Percentiles rank a stretch among this genome's conserved stretches.
phyloP scores from a whole-genome alignment of 306 rosid species.

The Prunus fruticosa region DNA sequence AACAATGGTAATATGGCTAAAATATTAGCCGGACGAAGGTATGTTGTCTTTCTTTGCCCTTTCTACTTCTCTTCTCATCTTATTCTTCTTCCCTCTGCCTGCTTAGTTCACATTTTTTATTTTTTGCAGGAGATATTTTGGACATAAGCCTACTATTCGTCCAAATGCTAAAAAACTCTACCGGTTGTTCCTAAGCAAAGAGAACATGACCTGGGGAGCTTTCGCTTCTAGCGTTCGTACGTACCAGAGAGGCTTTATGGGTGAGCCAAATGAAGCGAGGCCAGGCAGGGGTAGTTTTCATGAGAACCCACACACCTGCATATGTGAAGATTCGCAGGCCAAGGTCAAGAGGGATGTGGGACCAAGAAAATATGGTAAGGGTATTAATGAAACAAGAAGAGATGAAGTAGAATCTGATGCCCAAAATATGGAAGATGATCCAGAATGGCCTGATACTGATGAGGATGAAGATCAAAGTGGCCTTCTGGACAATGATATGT shows the following conservation, averaged over 20 bases:
- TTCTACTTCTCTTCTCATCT: slow-evolving; percentile 1
- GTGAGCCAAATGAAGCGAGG: slow-evolving; percentile 88
- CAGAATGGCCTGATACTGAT: slow-evolving; percentile 61
- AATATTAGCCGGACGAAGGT: slow-evolving; percentile 97
- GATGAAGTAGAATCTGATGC: slow-evolving; percentile 35
- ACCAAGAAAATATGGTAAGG: slow-evolving; percentile 58
- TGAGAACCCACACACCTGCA: slow-evolving; percentile 89
- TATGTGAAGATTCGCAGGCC: slow-evolving; percentile 75
- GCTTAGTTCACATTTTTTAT: slow-evolving; percentile 23
- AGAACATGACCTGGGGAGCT: slow-evolving; percentile 83
- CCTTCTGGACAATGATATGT: slow-evolving; percentile 44
- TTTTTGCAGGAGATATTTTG: slow-evolving; percentile 81
- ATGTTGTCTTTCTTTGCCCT: slow-evolving; percentile 16
- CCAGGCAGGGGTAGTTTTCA: slow-evolving; percentile 97
- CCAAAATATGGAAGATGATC: slow-evolving; percentile 49
- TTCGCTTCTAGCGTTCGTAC: slow-evolving; percentile 75
- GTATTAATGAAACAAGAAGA: slow-evolving; percentile 33
- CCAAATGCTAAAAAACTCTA: slow-evolving; percentile 94
- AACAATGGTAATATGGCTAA: slow-evolving; percentile 99
- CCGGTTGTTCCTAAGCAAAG: slow-evolving; percentile 63
- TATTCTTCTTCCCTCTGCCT: slow-evolving; percentile 6
- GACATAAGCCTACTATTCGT: slow-evolving; percentile 98
- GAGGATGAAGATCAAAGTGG: slow-evolving; percentile 72
- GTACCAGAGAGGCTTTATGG: slow-evolving; percentile 90
- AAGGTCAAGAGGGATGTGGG: slow-evolving; percentile 35